phyloP scores from a whole-genome alignment of 2,329 filamentous ascomycete species.

The Exophiala aquamarina region DNA sequence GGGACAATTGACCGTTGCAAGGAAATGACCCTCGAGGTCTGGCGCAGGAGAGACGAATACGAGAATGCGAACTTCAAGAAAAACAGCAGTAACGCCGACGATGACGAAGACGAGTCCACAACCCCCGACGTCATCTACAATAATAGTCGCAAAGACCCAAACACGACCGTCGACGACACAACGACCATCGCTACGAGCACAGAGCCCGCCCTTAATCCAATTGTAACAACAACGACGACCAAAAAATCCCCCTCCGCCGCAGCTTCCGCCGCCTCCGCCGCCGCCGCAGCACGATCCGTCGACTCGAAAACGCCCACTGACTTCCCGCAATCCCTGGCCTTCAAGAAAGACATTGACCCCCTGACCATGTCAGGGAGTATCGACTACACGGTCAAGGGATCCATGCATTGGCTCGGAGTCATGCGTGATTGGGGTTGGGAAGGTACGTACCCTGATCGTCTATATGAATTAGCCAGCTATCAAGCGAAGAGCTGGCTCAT shows the following conservation, averaged over 20 bases:
- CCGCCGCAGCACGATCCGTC: background rate
- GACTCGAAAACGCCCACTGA: too few species aligned
- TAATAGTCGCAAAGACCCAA: background rate
- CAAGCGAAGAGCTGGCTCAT: too few species aligned
- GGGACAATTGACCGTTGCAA: slow-evolving; percentile 66
- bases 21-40: slow-evolving; percentile 65
- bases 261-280: background rate
- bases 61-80: slow-evolving; percentile 38
- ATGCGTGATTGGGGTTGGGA: slow-evolving; percentile 72
- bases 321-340: slow-evolving; percentile 14
- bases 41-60: slow-evolving; percentile 60
- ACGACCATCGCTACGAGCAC: background rate
- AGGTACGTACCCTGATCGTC: slow-evolving; percentile 59
- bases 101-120: background rate
- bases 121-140: background rate
- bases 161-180: background rate
- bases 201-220: background rate
- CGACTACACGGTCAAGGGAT: slow-evolving; percentile 63
- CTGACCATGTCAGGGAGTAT: slow-evolving; percentile 48
- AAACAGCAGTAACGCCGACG: slow-evolving; percentile 1
- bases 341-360: slow-evolving; percentile 14
- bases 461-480: too few species aligned
- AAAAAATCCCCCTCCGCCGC: too few species aligned
- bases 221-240: background rate
- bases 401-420: slow-evolving; percentile 66